Evolutionary conservation across 106 monocot species (phyloP).

Genomic region (Acorus gramineus): DNA sequence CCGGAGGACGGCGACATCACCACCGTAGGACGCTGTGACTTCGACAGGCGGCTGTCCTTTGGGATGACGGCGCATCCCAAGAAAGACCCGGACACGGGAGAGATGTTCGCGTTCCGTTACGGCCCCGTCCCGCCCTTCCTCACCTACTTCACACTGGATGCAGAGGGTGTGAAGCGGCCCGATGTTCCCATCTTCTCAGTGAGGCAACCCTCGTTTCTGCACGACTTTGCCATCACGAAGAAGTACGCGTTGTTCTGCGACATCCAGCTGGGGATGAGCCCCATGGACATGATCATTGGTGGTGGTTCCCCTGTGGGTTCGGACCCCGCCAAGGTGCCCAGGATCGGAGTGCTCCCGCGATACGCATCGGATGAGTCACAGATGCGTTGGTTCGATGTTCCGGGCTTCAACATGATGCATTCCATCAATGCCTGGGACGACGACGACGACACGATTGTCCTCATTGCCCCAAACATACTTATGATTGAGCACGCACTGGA

Average conservation of each 20-base stretch:
- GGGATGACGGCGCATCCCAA: constrained; percentile 70
- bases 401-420: constrained; percentile 83
- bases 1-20: constrained; percentile 26
- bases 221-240: constrained; percentile 84
- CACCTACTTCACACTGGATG: constrained; percentile 60
- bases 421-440: constrained; percentile 84
- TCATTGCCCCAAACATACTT: constrained; percentile 70
- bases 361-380: constrained; percentile 56
- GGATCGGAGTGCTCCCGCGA: constrained; percentile 55
- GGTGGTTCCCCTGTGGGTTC: constrained; percentile 40
- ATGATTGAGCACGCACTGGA: constrained; percentile 70
- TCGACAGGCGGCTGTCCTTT: constrained; percentile 22
- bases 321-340: constrained; percentile 50
- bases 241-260: constrained; percentile 53
- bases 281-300: constrained; percentile 53
- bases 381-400: constrained; percentile 82
- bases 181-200: constrained; percentile 75
- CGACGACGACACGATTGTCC: constrained; percentile 33
- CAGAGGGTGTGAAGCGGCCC: constrained; percentile 33
- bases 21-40: constrained; percentile 32
- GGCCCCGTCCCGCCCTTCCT: constrained; percentile 51
- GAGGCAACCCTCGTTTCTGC: constrained; percentile 48
- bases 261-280: constrained; percentile 69
- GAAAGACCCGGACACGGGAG: constrained; percentile 43
- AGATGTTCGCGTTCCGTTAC: constrained; percentile 57